Base-by-base conservation (phyloP, 1,139 yeast genomes). In the Schwanniomyces etchellsii region DNA sequence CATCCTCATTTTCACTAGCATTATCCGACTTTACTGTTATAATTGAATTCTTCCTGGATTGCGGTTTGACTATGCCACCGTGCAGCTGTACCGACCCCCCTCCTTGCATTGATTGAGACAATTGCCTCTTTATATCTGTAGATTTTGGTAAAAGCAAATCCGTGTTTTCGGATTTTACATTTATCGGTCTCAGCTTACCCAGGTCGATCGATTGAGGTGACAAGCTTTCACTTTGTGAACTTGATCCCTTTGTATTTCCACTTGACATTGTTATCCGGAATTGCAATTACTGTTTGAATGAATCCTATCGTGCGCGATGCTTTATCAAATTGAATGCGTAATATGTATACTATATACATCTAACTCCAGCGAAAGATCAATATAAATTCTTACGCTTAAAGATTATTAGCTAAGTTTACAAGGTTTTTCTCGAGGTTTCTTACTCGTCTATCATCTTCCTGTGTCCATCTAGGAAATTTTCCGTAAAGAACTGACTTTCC, bases 51-150 rank as follows among this genome's bases (percentile, higher is more conserved):
- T 60, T 52, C 28, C 73, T 48, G 6, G 66, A 55, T 16, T 60
- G 64, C 2, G 71, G 71, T 38, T 67, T 67, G 24, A 57, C 44
- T 11, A 65, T 55, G 1, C 72, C 71, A 14, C 64, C 65, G 24
- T 50, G 51, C 14, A 47, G 43, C 24, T 38, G 44, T 11, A 35
- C 28, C 5, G 39, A 34, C 5, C 43, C 42, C 6, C 40, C 41
- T n/a, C 52, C 55, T 15, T 53, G 55, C 29, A 65, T 50, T 16
- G 70, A 62, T 40, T 63, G 71, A 15, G 68, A 60, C 16, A 67
- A 51, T 42, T 64, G 71, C 34, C 55, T 59, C 40, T 61, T 63
- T 37, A 64, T 61, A 38, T 63, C 70, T 15, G 52, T 41, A 7
- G 67, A 57, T 29, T 53, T 49, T 35, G 58, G 52, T 26, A 57